Evolutionary conservation across 2,329 filamentous ascomycete genomes (phyloP), one percentile per base, ranked within the genome.

Genomic region (Epicoccum sorghinum): DNA sequence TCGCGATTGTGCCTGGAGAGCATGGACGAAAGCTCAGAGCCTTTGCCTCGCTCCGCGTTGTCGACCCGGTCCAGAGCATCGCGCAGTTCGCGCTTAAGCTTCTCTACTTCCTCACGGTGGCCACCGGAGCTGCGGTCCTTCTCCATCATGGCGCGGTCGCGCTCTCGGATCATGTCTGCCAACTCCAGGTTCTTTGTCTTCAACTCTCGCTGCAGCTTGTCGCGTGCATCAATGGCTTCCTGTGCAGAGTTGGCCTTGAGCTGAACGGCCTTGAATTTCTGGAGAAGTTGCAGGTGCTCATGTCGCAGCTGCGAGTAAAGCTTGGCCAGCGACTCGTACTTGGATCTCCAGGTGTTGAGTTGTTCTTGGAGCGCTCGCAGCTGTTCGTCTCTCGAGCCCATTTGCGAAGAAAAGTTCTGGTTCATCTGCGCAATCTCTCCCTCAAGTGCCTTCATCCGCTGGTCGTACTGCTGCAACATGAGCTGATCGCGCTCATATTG

Each of bases 181-280:
- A 99, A 79, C 75, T 99, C 95, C n/a, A 99, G 81, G 72, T 99
- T 99, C 85, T 99, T 99, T 27, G 93, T 97, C 84, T 99, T 99
- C 74, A 99, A 89, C 78, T 99, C 95, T 30, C 93, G 89, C 79
- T 98, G 92, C 47, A 99, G 83, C 80, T 96, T 96, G 79, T 99
- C 95, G 7, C 93, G 88, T 65, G 86, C 88, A 52, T 98, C 95
- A 60, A 98, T 96, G 1, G 95, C 95, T 78, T 99, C 95, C 72
- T 98, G 93, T 0, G 95, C 95, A 4, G 93, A 98, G 13, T 93
- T 92, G 1, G 95, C 95, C 82, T 98, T 99, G 60, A 98, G 83
- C 75, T 98, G 96, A 33, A 97, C 90, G 6, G 88, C 83, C 83
- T 99, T 99, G 79, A 96, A 98, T 72, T 96, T 98, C 71, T 96